phyloP scores from a whole-genome alignment of 306 rosid species.

The Prunus mongolica region DNA sequence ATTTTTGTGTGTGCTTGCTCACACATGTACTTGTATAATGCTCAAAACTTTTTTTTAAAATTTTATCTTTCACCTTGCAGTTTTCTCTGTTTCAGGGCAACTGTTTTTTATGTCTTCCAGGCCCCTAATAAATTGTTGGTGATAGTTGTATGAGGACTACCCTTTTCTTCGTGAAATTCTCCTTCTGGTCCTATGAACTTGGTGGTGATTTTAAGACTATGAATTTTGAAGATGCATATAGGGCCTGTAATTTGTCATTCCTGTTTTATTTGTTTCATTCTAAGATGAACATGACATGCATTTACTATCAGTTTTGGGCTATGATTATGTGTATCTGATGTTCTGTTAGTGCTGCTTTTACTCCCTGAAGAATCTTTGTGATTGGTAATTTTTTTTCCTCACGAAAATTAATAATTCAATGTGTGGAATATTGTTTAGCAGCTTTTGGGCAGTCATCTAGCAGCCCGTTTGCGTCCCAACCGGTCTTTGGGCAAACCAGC shows the following conservation, averaged over 20 bases:
- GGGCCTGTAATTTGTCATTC: no score
- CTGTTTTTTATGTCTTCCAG: no score
- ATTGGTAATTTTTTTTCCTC: not conserved
- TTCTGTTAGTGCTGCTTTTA: not conserved
- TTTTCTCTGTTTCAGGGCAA: not conserved
- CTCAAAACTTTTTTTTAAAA: not conserved
- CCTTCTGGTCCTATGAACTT: not conserved
- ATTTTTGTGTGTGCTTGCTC: not conserved
- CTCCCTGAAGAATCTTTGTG: not conserved
- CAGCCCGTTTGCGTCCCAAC: constrained; percentile 81
- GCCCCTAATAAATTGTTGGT: not conserved
- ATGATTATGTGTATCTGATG: constrained; percentile 5
- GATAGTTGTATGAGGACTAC: not conserved
- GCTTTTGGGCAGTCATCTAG: constrained; percentile 88
- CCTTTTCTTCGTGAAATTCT: not conserved
- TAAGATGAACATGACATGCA: not conserved
- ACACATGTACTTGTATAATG: not conserved
- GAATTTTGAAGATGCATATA: not conserved
- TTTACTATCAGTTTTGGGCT: not conserved
- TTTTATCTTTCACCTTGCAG: not conserved
- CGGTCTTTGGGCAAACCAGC: constrained; percentile 71
- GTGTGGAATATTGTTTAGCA: constrained; percentile 31
- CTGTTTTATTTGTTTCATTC: no score
- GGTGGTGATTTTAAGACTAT: not conserved
- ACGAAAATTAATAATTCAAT: not conserved